Percentiles rank a stretch among this genome's conserved stretches.
Conservation (phyloP, 2,329 filamentous ascomycete genomes). For the Gyromitra esculenta region DNA sequence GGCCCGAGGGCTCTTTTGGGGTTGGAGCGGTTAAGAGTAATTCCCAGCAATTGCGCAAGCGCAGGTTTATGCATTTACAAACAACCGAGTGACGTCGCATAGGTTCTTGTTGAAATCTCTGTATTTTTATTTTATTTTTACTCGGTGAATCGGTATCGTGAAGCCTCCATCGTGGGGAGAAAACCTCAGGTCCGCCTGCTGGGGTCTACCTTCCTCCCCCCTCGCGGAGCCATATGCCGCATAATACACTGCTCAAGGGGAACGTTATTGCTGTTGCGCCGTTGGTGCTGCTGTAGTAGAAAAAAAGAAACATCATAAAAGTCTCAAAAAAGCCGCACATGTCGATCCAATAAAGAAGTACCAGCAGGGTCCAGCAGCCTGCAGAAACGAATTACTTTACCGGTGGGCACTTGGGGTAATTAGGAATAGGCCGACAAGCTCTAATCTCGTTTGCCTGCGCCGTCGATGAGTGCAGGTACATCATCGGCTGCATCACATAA, state of each 20-base stretch:
- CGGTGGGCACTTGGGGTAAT: slow-evolving; percentile 41
- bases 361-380: slow-evolving; percentile 39
- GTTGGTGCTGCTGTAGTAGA: slow-evolving; percentile 21
- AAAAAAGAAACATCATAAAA: slow-evolving; percentile 46
- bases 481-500: slow-evolving; percentile 51
- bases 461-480: slow-evolving; percentile 51
- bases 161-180: slow-evolving; percentile 14
- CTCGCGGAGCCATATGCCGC: slow-evolving; percentile 13
- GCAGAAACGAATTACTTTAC: slow-evolving; percentile 42
- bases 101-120: slow-evolving; percentile 10
- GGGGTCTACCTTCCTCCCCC: slow-evolving; percentile 12
- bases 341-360: slow-evolving; percentile 38
- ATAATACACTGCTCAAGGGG: not conserved
- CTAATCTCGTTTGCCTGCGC: slow-evolving; percentile 44
- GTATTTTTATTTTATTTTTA: slow-evolving; percentile 5
- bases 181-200: slow-evolving; percentile 13
- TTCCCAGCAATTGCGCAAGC: slow-evolving; percentile 10
- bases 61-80: slow-evolving; percentile 35
- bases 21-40: slow-evolving; percentile 43
- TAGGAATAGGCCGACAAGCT: slow-evolving; percentile 47
- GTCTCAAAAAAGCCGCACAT: slow-evolving; percentile 51
- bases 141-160: slow-evolving; percentile 36
- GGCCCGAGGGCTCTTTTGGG: slow-evolving; percentile 38
- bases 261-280: slow-evolving; percentile 16
- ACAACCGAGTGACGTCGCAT: slow-evolving; percentile 23